Conservation (phyloP, 2,329 filamentous ascomycete species). For the Karstenula rhodostoma region DNA sequence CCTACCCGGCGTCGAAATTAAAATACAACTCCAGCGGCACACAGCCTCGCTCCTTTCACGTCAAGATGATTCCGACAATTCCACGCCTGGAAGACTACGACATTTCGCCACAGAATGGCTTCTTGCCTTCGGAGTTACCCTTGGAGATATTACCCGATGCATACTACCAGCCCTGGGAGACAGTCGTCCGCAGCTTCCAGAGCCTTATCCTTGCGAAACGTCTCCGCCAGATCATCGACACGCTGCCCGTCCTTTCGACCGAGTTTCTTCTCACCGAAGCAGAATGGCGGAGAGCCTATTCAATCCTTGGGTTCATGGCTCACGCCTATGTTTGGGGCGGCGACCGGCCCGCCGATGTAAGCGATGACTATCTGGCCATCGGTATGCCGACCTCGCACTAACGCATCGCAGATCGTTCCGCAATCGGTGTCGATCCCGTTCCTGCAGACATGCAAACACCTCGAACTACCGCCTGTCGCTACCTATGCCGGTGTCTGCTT, state of each 20-base stretch:
- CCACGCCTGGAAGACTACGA: conserved; percentile 75
- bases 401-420: conserved; percentile 67
- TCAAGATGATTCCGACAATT: conserved; percentile 53
- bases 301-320: conserved; percentile 78
- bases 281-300: conserved; percentile 91
- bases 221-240: conserved; percentile 79
- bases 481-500: conserved; percentile 91
- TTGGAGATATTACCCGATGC: conserved; percentile 82
- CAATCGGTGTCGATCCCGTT: conserved; percentile 84
- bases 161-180: conserved; percentile 97
- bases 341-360: conserved; percentile 74
- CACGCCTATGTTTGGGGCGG: conserved; percentile 94
- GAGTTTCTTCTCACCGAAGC: conserved; percentile 80
- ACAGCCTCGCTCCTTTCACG: background rate
- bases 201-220: conserved; percentile 84
- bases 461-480: conserved; percentile 90
- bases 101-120: conserved; percentile 80
- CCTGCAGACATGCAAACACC: conserved; percentile 74
- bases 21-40: conserved; percentile 3
- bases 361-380: conserved; percentile 16
- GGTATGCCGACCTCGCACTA: conserved; percentile 24
- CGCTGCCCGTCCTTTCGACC: conserved; percentile 83
- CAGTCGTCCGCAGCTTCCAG: conserved; percentile 84
- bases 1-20: background rate
- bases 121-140: conserved; percentile 83